These are phyloP conservation scores for Taiozyma onychis DNA, from an alignment of 1,139 yeast genomes.

Conservation along the genomic window DNA sequence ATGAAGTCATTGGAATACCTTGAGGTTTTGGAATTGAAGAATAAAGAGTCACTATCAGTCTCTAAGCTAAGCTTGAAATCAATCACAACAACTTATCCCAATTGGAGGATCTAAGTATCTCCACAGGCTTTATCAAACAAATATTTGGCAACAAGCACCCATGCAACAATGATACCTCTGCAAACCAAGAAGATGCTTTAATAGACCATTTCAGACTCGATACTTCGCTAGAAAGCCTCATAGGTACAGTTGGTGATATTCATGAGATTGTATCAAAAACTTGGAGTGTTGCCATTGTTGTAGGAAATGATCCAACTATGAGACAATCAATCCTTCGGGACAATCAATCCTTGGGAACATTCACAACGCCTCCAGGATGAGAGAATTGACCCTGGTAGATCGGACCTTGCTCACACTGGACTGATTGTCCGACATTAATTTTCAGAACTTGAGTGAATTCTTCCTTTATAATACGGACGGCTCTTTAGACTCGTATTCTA, in stretches of 20 bases:
- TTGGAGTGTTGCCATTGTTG: background rate
- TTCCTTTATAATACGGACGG: background rate
- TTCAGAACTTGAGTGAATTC: background rate
- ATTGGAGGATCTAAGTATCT: background rate
- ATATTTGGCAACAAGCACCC: background rate
- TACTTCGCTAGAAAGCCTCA: background rate
- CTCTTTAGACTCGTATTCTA: background rate
- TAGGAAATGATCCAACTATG: background rate
- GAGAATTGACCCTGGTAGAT: background rate
- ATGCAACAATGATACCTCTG: background rate
- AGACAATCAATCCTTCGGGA: too few relatives aligned
- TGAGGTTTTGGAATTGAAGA: background rate
- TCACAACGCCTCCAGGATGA: background rate
- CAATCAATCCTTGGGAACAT: background rate
- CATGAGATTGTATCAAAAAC: background rate
- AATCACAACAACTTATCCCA: background rate
- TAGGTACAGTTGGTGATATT: background rate
- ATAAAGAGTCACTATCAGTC: background rate
- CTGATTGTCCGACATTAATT: background rate
- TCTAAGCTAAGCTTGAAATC: background rate
- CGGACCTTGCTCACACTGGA: background rate
- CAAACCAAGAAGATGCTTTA: background rate
- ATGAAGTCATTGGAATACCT: background rate
- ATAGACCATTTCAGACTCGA: background rate
- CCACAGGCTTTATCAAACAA: background rate